Conservation (phyloP, 257 asterid species). For the Echium plantagineum region DNA sequence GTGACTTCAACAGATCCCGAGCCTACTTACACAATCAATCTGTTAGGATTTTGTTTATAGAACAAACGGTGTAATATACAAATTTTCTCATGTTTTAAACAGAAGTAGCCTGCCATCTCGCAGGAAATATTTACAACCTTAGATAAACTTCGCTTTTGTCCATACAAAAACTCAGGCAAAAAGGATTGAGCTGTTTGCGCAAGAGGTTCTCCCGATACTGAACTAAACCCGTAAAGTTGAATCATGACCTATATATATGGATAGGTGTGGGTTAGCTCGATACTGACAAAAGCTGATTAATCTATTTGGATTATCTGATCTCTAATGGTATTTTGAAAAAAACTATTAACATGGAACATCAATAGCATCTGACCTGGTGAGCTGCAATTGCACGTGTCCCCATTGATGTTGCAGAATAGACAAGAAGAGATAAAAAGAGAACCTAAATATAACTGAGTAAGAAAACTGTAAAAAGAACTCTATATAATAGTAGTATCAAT, state of each 20-base stretch:
- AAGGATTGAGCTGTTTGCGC: slow-evolving; percentile 95
- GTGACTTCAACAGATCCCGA: slow-evolving; percentile 58
- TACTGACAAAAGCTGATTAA: neutral
- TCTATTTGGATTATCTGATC: neutral
- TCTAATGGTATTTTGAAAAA: neutral
- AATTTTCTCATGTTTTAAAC: neutral
- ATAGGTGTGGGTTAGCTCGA: neutral
- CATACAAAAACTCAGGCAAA: slow-evolving; percentile 86
- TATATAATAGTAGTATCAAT: neutral
- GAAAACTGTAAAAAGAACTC: slow-evolving; percentile 10
- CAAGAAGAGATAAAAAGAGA: slow-evolving; percentile 72
- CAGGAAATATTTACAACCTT: too few relatives aligned
- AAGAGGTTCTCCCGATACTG: slow-evolving; percentile 92
- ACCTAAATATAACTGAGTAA: slow-evolving; percentile 36
- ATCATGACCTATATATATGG: slow-evolving; percentile 60
- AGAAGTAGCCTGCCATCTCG: too few relatives aligned
- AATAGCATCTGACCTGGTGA: slow-evolving; percentile 45
- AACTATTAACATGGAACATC: neutral
- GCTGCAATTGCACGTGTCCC: slow-evolving; percentile 75
- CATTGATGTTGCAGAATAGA: slow-evolving; percentile 84
- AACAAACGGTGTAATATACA: neutral
- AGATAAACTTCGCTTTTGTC: slow-evolving; percentile 57
- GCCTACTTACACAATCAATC: slow-evolving; percentile 42
- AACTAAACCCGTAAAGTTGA: slow-evolving; percentile 63
- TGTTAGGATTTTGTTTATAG: neutral